Base-by-base conservation (phyloP, 495 filamentous ascomycete genomes). In the Umbilicaria muhlenbergii region DNA sequence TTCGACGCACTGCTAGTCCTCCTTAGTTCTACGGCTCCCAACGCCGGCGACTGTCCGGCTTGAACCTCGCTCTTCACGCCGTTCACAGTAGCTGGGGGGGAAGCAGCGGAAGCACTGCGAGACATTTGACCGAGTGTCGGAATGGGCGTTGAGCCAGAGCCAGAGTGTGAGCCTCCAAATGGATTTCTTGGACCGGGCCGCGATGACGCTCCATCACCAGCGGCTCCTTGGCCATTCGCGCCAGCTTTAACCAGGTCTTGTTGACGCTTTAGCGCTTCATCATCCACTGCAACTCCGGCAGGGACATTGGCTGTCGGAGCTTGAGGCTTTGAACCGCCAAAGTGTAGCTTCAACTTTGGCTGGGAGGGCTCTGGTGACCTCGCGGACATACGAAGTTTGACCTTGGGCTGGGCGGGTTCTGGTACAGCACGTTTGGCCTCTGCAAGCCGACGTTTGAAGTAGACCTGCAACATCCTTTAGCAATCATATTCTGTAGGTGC, bases 361-460 rank as follows among this genome's bases (percentile, higher is more conserved):
- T 43, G 34, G 28, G 54, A 55, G n/a, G 72, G 70, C 31, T 75
- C 74, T 18, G 77, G 72, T 38, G 74, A 74, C 15, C 62, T 69
- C 4, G 67, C 59, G 17, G 69, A 60, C 51, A 86, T 64, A 58
- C 84, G 86, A 32, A 91, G 65, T 51, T 83, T 88, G 48, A 92
- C 77, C 56, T 82, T 84, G 28, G 80, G 75, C 48, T 80, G 78
- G 28, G 71, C 58, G 6, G 81, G 73, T 51, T 86, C 80, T 18
- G 66, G 63, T 10, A 78, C 72, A 35, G 62, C 64, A 21, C 65
- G 61, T 56, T 82, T 88, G 2, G 83, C 86, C 50, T 82, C 73
- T 32, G 66, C 71, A 12, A 93, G 51, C 24, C 77, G 68, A 28
- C 70, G 62, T 19, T 73, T 61, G 50, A 93, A 89, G 44, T 69